A percentile compares a stretch with the other conserved stretches of the same genome.
Conservation (phyloP, 2,329 filamentous ascomycete genomes). For the Sporothrix pallida region DNA sequence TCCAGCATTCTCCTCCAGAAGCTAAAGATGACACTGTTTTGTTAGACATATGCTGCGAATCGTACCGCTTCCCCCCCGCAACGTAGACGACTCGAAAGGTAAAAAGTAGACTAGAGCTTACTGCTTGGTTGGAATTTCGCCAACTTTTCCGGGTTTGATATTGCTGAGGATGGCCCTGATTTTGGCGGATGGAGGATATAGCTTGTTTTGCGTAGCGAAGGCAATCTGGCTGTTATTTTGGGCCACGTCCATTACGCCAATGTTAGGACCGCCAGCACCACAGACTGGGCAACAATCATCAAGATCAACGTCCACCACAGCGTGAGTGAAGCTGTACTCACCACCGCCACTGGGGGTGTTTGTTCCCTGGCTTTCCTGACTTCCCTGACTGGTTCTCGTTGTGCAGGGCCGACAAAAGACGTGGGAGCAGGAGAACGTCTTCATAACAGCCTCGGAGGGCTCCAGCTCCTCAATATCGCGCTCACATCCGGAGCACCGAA, state of each 20-base stretch:
- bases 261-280: background rate
- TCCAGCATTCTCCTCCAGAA: background rate
- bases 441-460: background rate
- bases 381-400: background rate
- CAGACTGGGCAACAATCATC: background rate
- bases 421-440: background rate
- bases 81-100: too few relatives aligned
- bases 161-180: background rate
- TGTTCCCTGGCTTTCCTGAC: too few relatives aligned
- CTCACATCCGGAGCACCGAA: background rate
- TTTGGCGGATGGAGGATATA: background rate
- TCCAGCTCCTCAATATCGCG: background rate
- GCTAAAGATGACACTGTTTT: background rate
- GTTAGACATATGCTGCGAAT: too few relatives aligned
- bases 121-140: background rate
- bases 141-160: background rate
- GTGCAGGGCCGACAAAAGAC: background rate
- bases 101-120: too few relatives aligned
- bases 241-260: too few relatives aligned
- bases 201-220: background rate
- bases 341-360: background rate
- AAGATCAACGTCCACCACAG: background rate
- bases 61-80: too few relatives aligned
- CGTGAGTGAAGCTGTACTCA: too few relatives aligned
- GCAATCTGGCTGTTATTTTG: background rate